These are phyloP conservation scores for Hansenula lynferdii DNA, from an alignment of 1,139 yeast species.

Conservation along the genomic window DNA sequence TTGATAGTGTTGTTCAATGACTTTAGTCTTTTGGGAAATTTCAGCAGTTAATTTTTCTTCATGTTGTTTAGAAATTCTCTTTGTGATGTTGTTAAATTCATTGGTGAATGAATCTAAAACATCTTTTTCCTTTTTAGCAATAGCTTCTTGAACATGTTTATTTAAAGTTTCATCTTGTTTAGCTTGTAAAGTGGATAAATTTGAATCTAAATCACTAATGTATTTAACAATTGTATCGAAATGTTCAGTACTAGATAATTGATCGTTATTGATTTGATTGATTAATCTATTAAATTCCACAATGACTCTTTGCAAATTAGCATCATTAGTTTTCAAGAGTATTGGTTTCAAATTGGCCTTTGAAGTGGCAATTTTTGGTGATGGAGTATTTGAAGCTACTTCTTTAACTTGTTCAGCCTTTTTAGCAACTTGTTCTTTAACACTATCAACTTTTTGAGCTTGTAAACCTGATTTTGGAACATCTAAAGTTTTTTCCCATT, in stretches of 20 bases:
- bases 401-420: conserved; percentile 11
- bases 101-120: conserved; percentile 44
- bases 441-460: conserved; percentile 23
- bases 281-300: conserved; percentile 30
- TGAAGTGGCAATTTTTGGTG: conserved; percentile 11
- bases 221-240: conserved; percentile 11
- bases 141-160: conserved; percentile 20
- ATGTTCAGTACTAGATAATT: conserved; percentile 10
- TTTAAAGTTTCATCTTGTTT: conserved; percentile 16
- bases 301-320: conserved; percentile 26
- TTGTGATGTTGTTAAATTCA: conserved; percentile 58
- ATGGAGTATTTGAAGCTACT: conserved; percentile 7
- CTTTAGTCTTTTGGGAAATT: conserved; percentile 62
- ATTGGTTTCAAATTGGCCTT: conserved; percentile 24
- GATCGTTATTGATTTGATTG: conserved; percentile 26
- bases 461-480: conserved; percentile 39
- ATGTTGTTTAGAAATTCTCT: conserved; percentile 59
- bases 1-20: conserved; percentile 66
- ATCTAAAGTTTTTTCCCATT: conserved; percentile 34
- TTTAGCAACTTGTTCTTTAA: conserved; percentile 13
- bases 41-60: conserved; percentile 57
- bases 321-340: conserved; percentile 24
- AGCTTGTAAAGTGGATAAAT: conserved; percentile 9
- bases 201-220: conserved; percentile 11
- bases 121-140: conserved; percentile 27